A percentile compares a stretch with the other conserved stretches of the same genome.
These are phyloP conservation scores for Calendula officinalis DNA, from an alignment of 129 eudicot genomes.

Conservation along the genomic window DNA sequence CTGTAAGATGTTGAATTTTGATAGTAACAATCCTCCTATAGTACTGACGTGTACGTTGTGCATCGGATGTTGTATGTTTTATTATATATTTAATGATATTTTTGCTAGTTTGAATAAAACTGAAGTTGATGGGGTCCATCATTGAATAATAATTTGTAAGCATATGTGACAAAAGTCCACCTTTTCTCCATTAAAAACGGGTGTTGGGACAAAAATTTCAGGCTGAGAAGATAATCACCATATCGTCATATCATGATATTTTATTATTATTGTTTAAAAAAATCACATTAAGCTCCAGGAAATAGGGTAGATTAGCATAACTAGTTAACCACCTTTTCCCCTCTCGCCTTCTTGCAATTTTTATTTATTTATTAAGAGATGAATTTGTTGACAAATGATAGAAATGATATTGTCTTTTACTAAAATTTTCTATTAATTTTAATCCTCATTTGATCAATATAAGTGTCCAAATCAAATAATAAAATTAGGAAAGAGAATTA, in stretches of 20 bases:
- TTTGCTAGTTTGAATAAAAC: slow-evolving; percentile 21
- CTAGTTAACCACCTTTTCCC: neutral
- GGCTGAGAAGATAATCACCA: slow-evolving; percentile 27
- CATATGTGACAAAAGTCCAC: slow-evolving; percentile 41
- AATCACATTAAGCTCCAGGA: neutral
- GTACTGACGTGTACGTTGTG: slow-evolving; percentile 17
- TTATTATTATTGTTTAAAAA: neutral
- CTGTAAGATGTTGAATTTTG: slow-evolving; percentile 22
- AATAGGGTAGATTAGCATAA: slow-evolving; percentile 12
- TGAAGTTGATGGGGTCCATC: slow-evolving; percentile 36
- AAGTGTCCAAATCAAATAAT: too few species aligned
- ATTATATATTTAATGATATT: neutral
- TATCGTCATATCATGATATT: neutral
- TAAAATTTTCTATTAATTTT: too few species aligned
- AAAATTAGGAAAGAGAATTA: too few species aligned
- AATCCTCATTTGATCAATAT: too few species aligned
- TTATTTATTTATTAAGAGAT: too few species aligned
- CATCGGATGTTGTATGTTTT: neutral
- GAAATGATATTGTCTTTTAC: too few species aligned
- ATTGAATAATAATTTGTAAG: slow-evolving; percentile 41
- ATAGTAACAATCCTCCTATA: slow-evolving; percentile 18
- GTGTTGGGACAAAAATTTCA: slow-evolving; percentile 32
- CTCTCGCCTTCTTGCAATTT: neutral
- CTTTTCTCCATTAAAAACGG: slow-evolving; percentile 42
- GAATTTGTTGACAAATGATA: too few species aligned